phyloP scores from a whole-genome alignment of 2,329 filamentous ascomycete genomes.

The Penicillium sp. region DNA sequence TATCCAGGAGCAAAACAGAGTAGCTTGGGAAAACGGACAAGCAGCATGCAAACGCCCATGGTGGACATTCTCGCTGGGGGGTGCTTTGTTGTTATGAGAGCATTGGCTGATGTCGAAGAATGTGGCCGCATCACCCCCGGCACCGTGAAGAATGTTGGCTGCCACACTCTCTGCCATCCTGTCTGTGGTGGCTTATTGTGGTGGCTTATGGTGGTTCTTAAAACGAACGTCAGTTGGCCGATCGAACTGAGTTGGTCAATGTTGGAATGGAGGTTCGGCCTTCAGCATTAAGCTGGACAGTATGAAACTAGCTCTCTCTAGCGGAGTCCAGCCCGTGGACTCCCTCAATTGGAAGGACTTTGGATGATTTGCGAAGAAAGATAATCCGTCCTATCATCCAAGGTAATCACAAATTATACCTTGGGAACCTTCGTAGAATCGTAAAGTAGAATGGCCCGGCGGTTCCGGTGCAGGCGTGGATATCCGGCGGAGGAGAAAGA shows the following conservation, averaged over 20 bases:
- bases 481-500: neutral
- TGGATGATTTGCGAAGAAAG: no score
- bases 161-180: constrained; percentile 22
- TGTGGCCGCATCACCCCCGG: constrained; percentile 34
- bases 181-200: constrained; percentile 6
- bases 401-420: no score
- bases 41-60: neutral
- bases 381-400: no score
- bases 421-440: no score
- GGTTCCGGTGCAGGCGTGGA: neutral
- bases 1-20: constrained; percentile 8
- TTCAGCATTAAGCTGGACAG: no score
- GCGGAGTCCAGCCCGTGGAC: no score
- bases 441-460: no score
- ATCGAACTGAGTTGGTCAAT: no score
- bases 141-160: constrained; percentile 35
- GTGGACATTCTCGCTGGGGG: constrained; percentile 17
- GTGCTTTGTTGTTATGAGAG: constrained; percentile 35
- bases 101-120: constrained; percentile 30
- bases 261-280: constrained; percentile 10
- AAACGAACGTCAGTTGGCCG: neutral
- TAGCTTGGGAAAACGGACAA: constrained; percentile 12
- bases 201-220: neutral
- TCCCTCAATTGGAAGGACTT: no score
- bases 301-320: no score